Evolutionary conservation across 2,329 filamentous ascomycete genomes (phyloP), one percentile per base, ranked within the genome.

Genomic region (Ophiostoma australiae): DNA sequence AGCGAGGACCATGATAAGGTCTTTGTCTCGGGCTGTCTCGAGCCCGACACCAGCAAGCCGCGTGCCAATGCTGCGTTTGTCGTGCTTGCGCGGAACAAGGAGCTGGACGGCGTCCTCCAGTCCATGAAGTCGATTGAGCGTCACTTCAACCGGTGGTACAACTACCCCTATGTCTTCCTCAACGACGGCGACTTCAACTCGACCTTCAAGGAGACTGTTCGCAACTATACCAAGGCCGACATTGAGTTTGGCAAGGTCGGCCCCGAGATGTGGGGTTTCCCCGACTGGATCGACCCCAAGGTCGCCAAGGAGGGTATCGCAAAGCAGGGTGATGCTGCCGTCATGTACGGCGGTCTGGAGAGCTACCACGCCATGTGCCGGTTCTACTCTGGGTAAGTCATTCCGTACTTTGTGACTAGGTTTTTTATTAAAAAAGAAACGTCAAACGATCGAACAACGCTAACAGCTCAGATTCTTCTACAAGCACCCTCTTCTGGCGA

Each of bases 281-380:
- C 95, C 6, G 93, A 97, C 76, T 99, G 95, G 95, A 91, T 95
- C 69, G 94, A 99, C 78, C 87, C 89, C 75, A 94, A 95, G 79
- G 92, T 97, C 70, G 94, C 94, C 75, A 93, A 94, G 81, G 95
- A 99, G 80, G 94, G 94, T 73, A 97, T 99, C 77, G 89, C 92
- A 70, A 97, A 97, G 82, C 95, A 99, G 80, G 95, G 95, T 75
- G 95, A 99, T 80, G 90, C 90, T 69, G 95, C 95, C 67, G 97
- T 99, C 84, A 99, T 99, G 95, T 99, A 98, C 79, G 95, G 95
- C 79, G 95, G 95, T 67, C 90, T 99, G 85, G 95, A 98, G 80
- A 97, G 94, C 81, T 99, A 99, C 79, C 95, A 99, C 78, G 91
- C 96, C 81, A 99, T 99, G 95, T 99, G 95, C 80, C 89, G 95